Evolutionary conservation across 257 asterid species (phyloP).

Genomic region (Fraxinus americana): DNA sequence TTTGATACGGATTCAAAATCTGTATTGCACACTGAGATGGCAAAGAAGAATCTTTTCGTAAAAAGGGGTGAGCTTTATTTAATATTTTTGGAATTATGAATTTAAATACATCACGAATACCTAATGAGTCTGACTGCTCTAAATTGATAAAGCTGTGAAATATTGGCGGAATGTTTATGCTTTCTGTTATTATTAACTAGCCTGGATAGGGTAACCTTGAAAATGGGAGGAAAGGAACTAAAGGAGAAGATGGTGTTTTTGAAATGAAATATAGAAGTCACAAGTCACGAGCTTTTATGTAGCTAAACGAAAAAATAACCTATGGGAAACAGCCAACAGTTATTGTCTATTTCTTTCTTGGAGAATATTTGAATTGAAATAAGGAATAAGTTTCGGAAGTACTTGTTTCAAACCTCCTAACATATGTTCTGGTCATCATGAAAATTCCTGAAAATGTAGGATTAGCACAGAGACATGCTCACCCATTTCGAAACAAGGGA

Average conservation of each 20-base stretch:
- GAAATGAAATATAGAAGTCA: background rate
- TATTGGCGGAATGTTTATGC: background rate
- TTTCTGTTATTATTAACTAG: background rate
- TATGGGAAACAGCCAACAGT: background rate
- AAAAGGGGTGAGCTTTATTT: constrained; percentile 75
- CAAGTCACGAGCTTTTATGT: background rate
- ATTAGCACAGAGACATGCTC: background rate
- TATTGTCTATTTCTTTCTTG: background rate
- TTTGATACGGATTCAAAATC: constrained; percentile 86
- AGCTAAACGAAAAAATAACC: background rate
- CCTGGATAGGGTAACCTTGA: too few relatives aligned
- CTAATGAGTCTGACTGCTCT: background rate
- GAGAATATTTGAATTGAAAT: background rate
- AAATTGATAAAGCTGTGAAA: background rate
- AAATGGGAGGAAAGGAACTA: too few relatives aligned
- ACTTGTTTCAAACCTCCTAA: background rate
- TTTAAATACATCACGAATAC: too few relatives aligned
- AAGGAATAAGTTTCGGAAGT: background rate
- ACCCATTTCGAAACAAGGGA: too few relatives aligned
- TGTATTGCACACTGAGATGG: constrained; percentile 96
- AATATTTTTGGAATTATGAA: background rate
- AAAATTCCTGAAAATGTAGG: background rate
- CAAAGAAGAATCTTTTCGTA: constrained; percentile 96
- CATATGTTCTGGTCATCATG: background rate
- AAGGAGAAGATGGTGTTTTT: too few relatives aligned